Conservation (phyloP, 129 eudicot species). For the Tagetes erecta region DNA sequence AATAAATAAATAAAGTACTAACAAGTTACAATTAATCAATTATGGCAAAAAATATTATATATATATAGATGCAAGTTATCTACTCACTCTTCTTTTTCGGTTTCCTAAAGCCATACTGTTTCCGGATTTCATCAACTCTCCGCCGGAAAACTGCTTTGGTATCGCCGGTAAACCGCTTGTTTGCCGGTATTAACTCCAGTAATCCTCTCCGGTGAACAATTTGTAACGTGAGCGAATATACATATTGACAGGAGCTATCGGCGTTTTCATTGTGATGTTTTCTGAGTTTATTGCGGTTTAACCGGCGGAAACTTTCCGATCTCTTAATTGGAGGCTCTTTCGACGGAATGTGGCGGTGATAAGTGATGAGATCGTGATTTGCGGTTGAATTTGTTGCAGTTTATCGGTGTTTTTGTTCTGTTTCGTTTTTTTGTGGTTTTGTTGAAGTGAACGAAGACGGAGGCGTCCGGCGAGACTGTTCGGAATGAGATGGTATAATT, state of each 20-base stretch:
- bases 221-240: not conserved
- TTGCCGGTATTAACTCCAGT: constrained; percentile 31
- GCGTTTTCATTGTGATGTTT: constrained; percentile 16
- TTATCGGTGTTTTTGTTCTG: not conserved
- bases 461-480: constrained; percentile 35
- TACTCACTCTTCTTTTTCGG: constrained; percentile 52
- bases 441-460: constrained; percentile 66
- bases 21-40: constrained; percentile 17
- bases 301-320: constrained; percentile 44
- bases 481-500: constrained; percentile 74
- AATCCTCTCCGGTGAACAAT: constrained; percentile 24
- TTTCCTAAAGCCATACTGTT: constrained; percentile 52
- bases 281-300: constrained; percentile 10
- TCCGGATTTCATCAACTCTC: constrained; percentile 36
- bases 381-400: constrained; percentile 32
- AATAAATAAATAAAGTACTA: constrained; percentile 4
- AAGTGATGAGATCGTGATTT: constrained; percentile 48
- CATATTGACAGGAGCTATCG: constrained; percentile 9
- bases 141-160: constrained; percentile 35
- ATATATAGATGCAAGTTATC: constrained; percentile 49
- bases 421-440: constrained; percentile 16
- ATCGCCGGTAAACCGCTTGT: constrained; percentile 39
- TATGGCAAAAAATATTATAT: constrained; percentile 11
- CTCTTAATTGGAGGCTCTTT: constrained; percentile 39
- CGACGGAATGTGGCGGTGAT: constrained; percentile 61